These are phyloP conservation scores for Fagopyrum homotropicum DNA, from an alignment of 148 eudicot genomes.

Conservation along the genomic window DNA sequence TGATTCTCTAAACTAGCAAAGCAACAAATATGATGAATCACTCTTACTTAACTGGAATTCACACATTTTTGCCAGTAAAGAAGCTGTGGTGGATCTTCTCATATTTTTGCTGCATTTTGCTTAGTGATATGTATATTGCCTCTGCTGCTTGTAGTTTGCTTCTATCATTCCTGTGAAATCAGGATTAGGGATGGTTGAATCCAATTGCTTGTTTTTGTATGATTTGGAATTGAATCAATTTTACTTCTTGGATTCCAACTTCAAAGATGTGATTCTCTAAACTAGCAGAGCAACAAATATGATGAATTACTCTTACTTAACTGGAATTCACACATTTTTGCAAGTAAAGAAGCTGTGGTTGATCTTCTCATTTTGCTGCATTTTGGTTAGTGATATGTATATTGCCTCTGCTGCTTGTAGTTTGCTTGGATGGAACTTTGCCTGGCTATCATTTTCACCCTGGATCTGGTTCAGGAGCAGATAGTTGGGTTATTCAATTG, in stretches of 20 bases:
- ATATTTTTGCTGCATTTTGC: background rate
- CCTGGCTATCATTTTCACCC: slow-evolving; percentile 88
- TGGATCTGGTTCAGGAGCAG: slow-evolving; percentile 81
- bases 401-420: slow-evolving; percentile 29
- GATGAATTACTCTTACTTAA: no score
- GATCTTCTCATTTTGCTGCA: background rate
- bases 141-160: slow-evolving; percentile 52
- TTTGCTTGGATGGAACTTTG: slow-evolving; percentile 91
- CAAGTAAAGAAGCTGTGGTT: background rate
- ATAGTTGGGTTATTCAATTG: slow-evolving; percentile 91
- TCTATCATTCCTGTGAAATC: slow-evolving; percentile 1
- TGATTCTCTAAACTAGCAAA: no score
- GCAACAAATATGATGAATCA: no score
- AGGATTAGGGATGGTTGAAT: no score
- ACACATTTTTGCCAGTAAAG: background rate
- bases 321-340: background rate
- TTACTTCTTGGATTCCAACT: background rate
- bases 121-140: background rate
- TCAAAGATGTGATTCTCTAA: no score
- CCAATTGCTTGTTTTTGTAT: no score
- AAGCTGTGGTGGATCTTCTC: background rate
- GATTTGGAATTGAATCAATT: no score
- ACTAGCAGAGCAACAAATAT: no score
- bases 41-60: background rate
- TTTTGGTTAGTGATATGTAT: background rate